A percentile compares a stretch with the other conserved stretches of the same genome.
Evolutionary conservation across 2,329 filamentous ascomycete species (phyloP).

Genomic region (Arthrobotrys pseudoclavata): DNA sequence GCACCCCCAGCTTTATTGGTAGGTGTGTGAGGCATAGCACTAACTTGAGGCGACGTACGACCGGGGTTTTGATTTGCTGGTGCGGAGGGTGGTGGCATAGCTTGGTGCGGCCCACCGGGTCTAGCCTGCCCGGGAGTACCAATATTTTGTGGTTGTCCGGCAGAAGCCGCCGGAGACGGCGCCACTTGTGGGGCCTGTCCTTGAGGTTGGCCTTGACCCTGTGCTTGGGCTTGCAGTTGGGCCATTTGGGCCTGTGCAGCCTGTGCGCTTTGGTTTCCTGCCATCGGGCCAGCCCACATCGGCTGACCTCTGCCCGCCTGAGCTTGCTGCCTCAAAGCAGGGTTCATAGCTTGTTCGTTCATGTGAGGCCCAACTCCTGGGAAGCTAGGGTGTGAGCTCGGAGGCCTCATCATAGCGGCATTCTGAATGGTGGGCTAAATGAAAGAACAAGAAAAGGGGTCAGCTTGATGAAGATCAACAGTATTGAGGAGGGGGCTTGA

Average conservation of each 20-base stretch:
- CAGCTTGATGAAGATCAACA: slow-evolving; percentile 41
- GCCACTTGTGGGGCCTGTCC: slow-evolving; percentile 65
- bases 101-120: slow-evolving; percentile 79
- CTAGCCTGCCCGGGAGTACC: slow-evolving; percentile 72
- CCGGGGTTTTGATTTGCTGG: slow-evolving; percentile 72
- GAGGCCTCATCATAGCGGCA: slow-evolving; percentile 73
- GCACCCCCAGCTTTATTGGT: slow-evolving; percentile 79
- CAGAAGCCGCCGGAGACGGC: slow-evolving; percentile 67
- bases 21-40: slow-evolving; percentile 78
- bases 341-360: slow-evolving; percentile 71
- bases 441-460: slow-evolving; percentile 32
- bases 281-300: slow-evolving; percentile 59
- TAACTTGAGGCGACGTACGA: slow-evolving; percentile 75
- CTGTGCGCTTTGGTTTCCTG: slow-evolving; percentile 66
- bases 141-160: slow-evolving; percentile 62
- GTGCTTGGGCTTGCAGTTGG: slow-evolving; percentile 64
- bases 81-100: slow-evolving; percentile 77
- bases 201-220: slow-evolving; percentile 67
- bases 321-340: slow-evolving; percentile 60
- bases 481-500: slow-evolving; percentile 63
- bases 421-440: slow-evolving; percentile 69
- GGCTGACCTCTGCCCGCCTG: slow-evolving; percentile 63
- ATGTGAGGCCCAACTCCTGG: slow-evolving; percentile 73
- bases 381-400: slow-evolving; percentile 76
- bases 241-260: slow-evolving; percentile 64